Evolutionary conservation across 192 early-diverging fungal species (phyloP).

Genomic region (Linnemannia hyalina): DNA sequence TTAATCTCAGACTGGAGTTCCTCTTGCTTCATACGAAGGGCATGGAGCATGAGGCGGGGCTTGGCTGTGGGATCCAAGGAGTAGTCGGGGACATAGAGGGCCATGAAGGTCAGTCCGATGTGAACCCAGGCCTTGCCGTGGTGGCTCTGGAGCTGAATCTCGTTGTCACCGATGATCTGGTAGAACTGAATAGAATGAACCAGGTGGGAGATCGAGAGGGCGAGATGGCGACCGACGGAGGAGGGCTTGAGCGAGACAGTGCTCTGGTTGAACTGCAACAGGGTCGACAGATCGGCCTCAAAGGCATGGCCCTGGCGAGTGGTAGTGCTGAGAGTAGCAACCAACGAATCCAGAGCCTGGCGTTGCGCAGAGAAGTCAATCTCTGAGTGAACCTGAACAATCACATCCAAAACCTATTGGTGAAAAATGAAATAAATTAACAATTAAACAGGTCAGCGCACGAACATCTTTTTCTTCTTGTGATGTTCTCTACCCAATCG

Average conservation of each 20-base stretch:
- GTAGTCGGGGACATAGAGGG: conserved; percentile 81
- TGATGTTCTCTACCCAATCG: not conserved
- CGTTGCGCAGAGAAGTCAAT: conserved; percentile 16
- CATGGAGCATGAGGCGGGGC: conserved; percentile 73
- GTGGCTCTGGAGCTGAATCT: conserved; percentile 26
- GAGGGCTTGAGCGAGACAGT: conserved; percentile 36
- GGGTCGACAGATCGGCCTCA: not conserved
- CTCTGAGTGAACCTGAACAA: conserved; percentile 31
- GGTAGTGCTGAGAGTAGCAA: conserved; percentile 9
- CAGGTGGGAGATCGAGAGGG: conserved; percentile 25
- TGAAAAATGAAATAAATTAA: not conserved
- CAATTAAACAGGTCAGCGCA: not conserved
- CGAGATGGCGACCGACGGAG: conserved; percentile 37
- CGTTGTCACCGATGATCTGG: conserved; percentile 26
- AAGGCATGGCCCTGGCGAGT: conserved; percentile 28
- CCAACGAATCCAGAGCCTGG: conserved; percentile 26
- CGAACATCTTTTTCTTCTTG: not conserved
- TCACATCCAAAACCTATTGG: conserved; percentile 41
- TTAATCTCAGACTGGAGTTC: conserved; percentile 67
- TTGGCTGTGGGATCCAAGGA: conserved; percentile 89
- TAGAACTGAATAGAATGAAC: conserved; percentile 28
- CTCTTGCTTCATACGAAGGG: conserved; percentile 69
- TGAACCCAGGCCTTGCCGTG: conserved; percentile 72
- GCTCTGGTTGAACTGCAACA: conserved; percentile 22
- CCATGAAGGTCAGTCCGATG: conserved; percentile 71